These are phyloP conservation scores for Alnus rubra DNA, from an alignment of 306 rosid genomes.

Conservation along the genomic window DNA sequence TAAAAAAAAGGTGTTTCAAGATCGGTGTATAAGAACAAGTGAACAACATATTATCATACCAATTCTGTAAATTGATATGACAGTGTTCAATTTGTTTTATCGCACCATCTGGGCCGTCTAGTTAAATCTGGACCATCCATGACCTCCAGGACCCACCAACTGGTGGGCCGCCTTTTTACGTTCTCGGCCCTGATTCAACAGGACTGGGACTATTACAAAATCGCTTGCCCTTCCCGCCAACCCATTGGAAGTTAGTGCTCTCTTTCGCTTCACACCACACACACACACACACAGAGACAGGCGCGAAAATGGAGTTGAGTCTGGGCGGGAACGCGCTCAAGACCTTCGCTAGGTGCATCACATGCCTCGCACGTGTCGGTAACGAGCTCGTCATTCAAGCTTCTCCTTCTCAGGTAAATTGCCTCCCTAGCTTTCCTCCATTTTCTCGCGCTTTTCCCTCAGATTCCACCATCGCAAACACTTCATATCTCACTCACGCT, in stretches of 20 bases:
- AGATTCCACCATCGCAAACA: background rate
- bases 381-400: conserved; percentile 87
- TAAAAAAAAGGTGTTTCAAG: too few relatives aligned
- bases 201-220: background rate
- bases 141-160: background rate
- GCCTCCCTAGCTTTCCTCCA: background rate
- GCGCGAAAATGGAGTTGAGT: conserved; percentile 56
- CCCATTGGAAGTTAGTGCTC: background rate
- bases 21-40: too few relatives aligned
- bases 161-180: background rate
- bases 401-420: conserved; percentile 70
- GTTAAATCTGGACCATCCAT: background rate
- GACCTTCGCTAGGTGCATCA: conserved; percentile 83
- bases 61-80: too few relatives aligned
- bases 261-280: background rate
- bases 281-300: background rate
- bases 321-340: conserved; percentile 74
- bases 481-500: background rate
- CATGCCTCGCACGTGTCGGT: conserved; percentile 88
- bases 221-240: conserved; percentile 22
- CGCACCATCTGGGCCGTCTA: too few relatives aligned
- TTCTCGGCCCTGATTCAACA: background rate
- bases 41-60: too few relatives aligned
- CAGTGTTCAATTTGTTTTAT: too few relatives aligned
- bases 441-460: background rate